Evolutionary conservation across 306 rosid species (phyloP).

Genomic region (Luffa aegyptiaca): DNA sequence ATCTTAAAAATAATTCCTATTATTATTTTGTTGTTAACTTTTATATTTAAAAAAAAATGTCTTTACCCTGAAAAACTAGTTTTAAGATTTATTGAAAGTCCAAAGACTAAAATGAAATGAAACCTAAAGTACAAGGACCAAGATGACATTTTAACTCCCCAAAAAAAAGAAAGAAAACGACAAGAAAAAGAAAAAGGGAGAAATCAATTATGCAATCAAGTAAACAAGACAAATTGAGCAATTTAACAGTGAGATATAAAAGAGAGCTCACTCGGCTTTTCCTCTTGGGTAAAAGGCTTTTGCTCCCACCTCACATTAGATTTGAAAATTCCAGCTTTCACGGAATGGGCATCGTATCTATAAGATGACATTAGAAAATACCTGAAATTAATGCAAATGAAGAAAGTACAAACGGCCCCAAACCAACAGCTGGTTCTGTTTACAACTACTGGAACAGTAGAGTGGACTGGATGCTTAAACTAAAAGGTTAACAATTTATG

Average conservation of each 20-base stretch:
- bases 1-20: too few species aligned
- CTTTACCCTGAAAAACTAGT: too few species aligned
- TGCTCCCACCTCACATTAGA: not conserved
- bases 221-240: not conserved
- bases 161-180: too few species aligned
- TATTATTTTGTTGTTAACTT: too few species aligned
- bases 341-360: not conserved
- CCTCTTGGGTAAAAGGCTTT: not conserved
- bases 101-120: too few species aligned
- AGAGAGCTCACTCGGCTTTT: not conserved
- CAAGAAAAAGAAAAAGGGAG: too few species aligned
- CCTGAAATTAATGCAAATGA: constrained; percentile 4
- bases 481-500: not conserved
- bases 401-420: not conserved
- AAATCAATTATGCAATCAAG: not conserved
- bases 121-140: too few species aligned
- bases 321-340: not conserved
- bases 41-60: too few species aligned
- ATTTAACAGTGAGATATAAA: not conserved
- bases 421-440: constrained; percentile 1
- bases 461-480: not conserved
- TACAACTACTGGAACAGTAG: not conserved
- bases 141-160: too few species aligned
- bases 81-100: too few species aligned
- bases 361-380: not conserved